These are phyloP conservation scores for Picea mariana DNA, from an alignment of 83 land plant species.

Conservation along the genomic window DNA sequence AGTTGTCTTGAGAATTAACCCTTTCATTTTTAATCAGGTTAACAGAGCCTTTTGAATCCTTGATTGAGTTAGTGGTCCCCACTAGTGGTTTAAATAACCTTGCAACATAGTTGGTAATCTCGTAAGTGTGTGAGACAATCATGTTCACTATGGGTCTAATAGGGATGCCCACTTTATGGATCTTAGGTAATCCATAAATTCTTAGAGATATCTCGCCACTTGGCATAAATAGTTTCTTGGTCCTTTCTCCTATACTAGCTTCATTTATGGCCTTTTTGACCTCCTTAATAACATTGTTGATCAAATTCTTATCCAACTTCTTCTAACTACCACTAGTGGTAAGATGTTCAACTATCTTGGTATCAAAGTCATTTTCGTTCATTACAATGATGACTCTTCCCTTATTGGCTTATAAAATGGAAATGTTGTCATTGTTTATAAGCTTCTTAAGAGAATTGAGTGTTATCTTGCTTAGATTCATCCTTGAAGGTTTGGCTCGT, in stretches of 20 bases:
- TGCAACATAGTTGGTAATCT: neutral
- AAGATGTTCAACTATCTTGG: no score
- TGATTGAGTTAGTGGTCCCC: neutral
- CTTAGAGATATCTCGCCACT: neutral
- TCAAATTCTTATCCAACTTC: no score
- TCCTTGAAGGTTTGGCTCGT: no score
- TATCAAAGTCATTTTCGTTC: no score
- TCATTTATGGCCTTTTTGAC: neutral
- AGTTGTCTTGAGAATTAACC: neutral
- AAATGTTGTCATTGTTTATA: no score
- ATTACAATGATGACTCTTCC: no score
- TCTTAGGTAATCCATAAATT: neutral
- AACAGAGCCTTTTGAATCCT: neutral
- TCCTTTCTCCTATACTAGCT: neutral
- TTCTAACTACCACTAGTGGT: no score
- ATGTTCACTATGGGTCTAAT: neutral
- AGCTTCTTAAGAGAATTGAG: no score
- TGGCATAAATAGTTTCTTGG: neutral
- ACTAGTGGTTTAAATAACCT: neutral
- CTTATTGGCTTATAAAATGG: no score
- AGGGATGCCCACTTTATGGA: neutral
- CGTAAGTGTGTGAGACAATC: neutral
- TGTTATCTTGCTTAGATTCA: no score
- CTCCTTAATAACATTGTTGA: no score
- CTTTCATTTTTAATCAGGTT: neutral